Percentiles rank a stretch among this genome's conserved stretches.
phyloP scores from a whole-genome alignment of 306 rosid genomes.

The Myrica gale region DNA sequence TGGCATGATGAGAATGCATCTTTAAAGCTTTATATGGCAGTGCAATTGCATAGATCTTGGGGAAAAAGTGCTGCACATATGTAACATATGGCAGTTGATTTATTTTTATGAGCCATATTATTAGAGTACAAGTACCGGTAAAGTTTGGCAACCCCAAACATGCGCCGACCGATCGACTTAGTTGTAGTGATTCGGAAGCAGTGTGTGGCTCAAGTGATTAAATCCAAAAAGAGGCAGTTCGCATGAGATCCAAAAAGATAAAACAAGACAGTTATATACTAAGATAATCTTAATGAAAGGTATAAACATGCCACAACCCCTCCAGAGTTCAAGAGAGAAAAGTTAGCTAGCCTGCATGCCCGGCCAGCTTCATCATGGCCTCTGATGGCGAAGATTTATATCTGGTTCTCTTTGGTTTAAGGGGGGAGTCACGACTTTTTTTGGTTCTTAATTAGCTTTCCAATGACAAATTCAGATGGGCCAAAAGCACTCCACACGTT shows the following conservation, averaged over 20 bases:
- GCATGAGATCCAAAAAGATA: background rate
- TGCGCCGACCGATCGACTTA: background rate
- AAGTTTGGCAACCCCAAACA: background rate
- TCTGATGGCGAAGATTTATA: background rate
- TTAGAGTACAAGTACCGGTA: background rate
- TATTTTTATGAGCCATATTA: background rate
- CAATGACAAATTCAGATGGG: conserved; percentile 29
- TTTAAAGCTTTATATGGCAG: background rate
- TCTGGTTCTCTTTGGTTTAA: background rate
- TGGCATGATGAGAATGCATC: no score
- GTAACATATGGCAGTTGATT: background rate
- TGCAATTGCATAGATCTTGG: background rate
- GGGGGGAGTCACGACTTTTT: background rate
- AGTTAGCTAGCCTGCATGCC: background rate
- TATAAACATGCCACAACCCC: background rate
- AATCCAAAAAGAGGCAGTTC: background rate
- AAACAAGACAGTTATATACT: background rate
- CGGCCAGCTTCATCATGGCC: conserved; percentile 6
- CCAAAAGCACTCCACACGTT: conserved; percentile 43
- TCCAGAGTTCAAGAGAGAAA: background rate
- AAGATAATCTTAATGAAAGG: background rate
- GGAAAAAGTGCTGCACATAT: background rate
- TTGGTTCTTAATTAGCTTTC: conserved; percentile 14
- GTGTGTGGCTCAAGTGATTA: background rate
- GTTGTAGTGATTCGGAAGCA: background rate